Evolutionary conservation across 2,329 filamentous ascomycete genomes (phyloP).

Genomic region (Scedosporium apiospermum): DNA sequence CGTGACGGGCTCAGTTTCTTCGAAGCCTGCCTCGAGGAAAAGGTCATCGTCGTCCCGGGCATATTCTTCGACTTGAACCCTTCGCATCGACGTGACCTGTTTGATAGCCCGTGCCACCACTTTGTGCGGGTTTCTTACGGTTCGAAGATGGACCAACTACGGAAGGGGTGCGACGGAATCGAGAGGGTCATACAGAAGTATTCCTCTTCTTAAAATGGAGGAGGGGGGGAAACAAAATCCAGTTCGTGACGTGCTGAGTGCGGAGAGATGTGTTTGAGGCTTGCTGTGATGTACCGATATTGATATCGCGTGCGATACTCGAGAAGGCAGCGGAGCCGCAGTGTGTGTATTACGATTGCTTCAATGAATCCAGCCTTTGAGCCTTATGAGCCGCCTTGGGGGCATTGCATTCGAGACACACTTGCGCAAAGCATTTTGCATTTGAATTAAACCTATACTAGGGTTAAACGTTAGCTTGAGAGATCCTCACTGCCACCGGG

Average conservation of each 20-base stretch:
- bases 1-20: conserved; percentile 95
- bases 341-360: too few relatives aligned
- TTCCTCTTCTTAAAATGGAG: conserved; percentile 18
- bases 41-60: conserved; percentile 91
- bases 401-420: too few relatives aligned
- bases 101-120: conserved; percentile 90
- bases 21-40: conserved; percentile 83
- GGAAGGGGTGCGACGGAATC: conserved; percentile 74
- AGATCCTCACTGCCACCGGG: too few relatives aligned
- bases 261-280: too few relatives aligned
- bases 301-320: too few relatives aligned
- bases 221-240: conserved; percentile 10
- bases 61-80: conserved; percentile 99
- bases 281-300: too few relatives aligned
- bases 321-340: too few relatives aligned
- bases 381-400: too few relatives aligned
- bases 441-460: too few relatives aligned
- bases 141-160: conserved; percentile 68
- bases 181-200: conserved; percentile 71
- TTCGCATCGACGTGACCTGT: conserved; percentile 77
- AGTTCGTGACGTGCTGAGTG: neutral
- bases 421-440: too few relatives aligned
- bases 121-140: conserved; percentile 82
- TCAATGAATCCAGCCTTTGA: too few relatives aligned
- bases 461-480: too few relatives aligned